Base-by-base conservation (phyloP, 305 asterid species). In the Petunia hybrid region DNA sequence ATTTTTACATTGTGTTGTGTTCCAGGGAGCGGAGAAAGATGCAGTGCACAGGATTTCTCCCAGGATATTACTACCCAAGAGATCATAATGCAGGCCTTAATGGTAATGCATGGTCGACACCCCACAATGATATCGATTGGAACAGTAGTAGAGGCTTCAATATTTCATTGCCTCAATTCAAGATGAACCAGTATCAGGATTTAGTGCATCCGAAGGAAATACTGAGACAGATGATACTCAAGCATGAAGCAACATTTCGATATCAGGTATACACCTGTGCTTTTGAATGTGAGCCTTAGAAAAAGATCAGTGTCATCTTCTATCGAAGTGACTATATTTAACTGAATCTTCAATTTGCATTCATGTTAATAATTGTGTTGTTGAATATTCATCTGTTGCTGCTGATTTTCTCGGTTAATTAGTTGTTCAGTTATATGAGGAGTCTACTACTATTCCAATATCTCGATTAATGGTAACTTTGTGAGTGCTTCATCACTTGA, bases 241-340 rank as follows among this genome's bases (percentile, higher is more conserved):
- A 87, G 78, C 97, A 94, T 46, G 95, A 94, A 87, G 87, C 95
- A 65, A 83, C 87, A 39, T 91, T 94, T 89, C 89, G 88, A 85
- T 73, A 79, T 87, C 98, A 94, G 97, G 98, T 94, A 87, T 55
- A 7, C 39, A 36, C 35, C 8, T 53, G 65, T 3, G 43, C 64
- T 38, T 39, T 74, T 74, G 36, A 12, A 95, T 92, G 78, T 36
- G 38, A 68, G 71, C 69, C 68, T 8, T 62, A 66, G 56, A 45
- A 55, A 35, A 39, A 76, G 13, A 59, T 43, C 6, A 14, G 14
- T 83, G 48, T 31, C 65, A 53, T 53, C 65, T 74, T 74, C 57
- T 51, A 51, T 14, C 9, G 3, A 48, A 51, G 65, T 2, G 38
- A 8, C 13, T 13, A 53, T 53, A 74, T 14, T 13, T 43, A 5